A percentile compares a stretch with the other conserved stretches of the same genome.
Conservation (phyloP, 2,329 filamentous ascomycete species). For the Cryphonectria carpinicola region DNA sequence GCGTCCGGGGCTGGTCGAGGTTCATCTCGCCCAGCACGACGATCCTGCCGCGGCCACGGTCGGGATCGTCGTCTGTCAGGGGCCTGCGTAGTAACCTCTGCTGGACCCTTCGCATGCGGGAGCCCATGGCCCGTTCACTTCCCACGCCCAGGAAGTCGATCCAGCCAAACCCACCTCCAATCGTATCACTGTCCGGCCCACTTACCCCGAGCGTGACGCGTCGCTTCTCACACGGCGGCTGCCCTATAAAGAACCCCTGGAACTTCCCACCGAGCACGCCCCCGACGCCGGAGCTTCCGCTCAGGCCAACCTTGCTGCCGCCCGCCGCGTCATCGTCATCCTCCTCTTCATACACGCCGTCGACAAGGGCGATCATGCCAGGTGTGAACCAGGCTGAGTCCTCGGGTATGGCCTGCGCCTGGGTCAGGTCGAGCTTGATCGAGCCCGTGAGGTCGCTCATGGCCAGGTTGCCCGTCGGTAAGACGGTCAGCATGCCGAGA, state of each 20-base stretch:
- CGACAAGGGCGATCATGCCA: conserved; percentile 93
- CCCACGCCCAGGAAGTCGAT: conserved; percentile 93
- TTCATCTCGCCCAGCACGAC: conserved; percentile 86
- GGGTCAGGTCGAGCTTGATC: conserved; percentile 80
- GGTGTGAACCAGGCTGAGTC: conserved; percentile 91
- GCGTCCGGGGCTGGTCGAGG: conserved; percentile 79
- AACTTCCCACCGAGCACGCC: conserved; percentile 93
- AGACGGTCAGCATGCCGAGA: conserved; percentile 77
- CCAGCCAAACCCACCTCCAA: conserved; percentile 90
- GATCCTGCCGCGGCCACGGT: conserved; percentile 54
- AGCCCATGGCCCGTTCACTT: conserved; percentile 81
- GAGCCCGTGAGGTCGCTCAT: conserved; percentile 88
- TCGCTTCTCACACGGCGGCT: conserved; percentile 87
- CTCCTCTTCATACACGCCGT: conserved; percentile 96
- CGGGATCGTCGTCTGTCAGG: conserved; percentile 39
- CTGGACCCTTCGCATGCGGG: conserved; percentile 82
- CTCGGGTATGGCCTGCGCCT: conserved; percentile 80
- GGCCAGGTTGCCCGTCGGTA: conserved; percentile 80
- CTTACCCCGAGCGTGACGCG: conserved; percentile 76
- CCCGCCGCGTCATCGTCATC: conserved; percentile 72
- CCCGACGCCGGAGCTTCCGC: conserved; percentile 80
- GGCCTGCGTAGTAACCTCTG: conserved; percentile 61
- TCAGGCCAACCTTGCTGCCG: conserved; percentile 59
- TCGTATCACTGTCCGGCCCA: conserved; percentile 62
- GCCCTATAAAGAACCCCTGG: conserved; percentile 85